Conservation (phyloP, 208 protist species). For the Naegleria lovaniensis region DNA sequence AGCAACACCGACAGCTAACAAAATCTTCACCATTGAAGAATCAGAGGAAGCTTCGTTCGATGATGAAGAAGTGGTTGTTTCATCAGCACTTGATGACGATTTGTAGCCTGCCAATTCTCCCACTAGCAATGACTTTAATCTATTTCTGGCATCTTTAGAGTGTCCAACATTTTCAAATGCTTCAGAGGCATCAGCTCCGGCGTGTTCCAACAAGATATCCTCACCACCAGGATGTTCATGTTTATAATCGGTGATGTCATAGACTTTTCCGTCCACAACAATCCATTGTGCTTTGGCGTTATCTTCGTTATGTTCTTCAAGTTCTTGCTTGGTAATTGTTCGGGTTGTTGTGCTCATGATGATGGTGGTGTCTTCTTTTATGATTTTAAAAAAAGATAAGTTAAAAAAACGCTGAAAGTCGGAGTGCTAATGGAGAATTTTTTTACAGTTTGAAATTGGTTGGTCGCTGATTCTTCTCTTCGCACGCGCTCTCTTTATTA, state of each 20-base stretch:
- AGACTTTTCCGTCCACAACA: conserved; percentile 71
- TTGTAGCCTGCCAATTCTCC: neutral
- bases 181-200: conserved; percentile 65
- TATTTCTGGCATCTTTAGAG: neutral
- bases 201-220: conserved; percentile 67
- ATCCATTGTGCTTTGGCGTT: conserved; percentile 52
- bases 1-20: neutral
- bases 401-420: too few species aligned
- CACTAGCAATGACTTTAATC: neutral
- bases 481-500: too few species aligned
- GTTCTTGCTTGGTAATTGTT: neutral
- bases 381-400: too few species aligned
- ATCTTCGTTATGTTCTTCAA: conserved; percentile 3
- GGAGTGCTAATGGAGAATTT: too few species aligned
- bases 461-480: too few species aligned
- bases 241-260: conserved; percentile 70
- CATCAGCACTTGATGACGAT: neutral
- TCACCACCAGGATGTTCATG: conserved; percentile 75
- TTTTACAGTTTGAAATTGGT: too few species aligned
- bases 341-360: neutral
- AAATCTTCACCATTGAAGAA: neutral
- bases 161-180: conserved; percentile 60
- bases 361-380: too few species aligned
- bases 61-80: neutral
- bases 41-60: neutral